Evolutionary conservation across 371 early-diverging fungal genomes (phyloP).

Genomic region (Circinella umbellata): DNA sequence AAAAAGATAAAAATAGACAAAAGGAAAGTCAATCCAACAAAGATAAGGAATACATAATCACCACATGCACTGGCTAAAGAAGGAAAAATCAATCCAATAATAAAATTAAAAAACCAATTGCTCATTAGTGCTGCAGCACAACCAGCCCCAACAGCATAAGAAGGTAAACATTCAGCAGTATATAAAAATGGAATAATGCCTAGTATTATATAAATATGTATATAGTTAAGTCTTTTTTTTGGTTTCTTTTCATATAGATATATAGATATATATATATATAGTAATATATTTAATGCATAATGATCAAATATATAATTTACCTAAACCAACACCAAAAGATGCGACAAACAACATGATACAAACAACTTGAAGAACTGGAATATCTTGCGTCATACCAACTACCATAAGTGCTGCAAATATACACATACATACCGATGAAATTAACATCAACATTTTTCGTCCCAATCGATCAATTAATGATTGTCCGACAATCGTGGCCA

Average conservation of each 20-base stretch:
- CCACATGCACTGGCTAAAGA: constrained; percentile 60
- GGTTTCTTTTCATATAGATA: too few species aligned
- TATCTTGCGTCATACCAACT: constrained; percentile 45
- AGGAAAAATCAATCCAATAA: constrained; percentile 70
- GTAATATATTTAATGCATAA: too few species aligned
- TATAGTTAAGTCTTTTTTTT: too few species aligned
- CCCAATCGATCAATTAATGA: constrained; percentile 65
- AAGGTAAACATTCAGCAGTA: constrained; percentile 70
- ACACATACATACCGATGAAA: constrained; percentile 55
- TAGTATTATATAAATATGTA: neutral
- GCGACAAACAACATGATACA: constrained; percentile 79
- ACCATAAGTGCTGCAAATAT: constrained; percentile 44
- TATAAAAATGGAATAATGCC: constrained; percentile 76
- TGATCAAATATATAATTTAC: constrained; percentile 22
- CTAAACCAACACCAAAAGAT: constrained; percentile 85
- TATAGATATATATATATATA: too few species aligned
- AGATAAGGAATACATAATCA: constrained; percentile 77
- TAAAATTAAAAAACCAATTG: constrained; percentile 76
- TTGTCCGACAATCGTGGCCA: constrained; percentile 53
- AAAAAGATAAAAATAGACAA: constrained; percentile 61
- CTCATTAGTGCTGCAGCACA: constrained; percentile 62
- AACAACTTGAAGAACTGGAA: constrained; percentile 64
- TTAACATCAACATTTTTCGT: constrained; percentile 61
- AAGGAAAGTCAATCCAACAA: constrained; percentile 58
- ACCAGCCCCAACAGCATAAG: constrained; percentile 65